These are phyloP conservation scores for Termitomyces titanicus DNA, from an alignment of 768 basidiomycete genomes.

Conservation along the genomic window DNA sequence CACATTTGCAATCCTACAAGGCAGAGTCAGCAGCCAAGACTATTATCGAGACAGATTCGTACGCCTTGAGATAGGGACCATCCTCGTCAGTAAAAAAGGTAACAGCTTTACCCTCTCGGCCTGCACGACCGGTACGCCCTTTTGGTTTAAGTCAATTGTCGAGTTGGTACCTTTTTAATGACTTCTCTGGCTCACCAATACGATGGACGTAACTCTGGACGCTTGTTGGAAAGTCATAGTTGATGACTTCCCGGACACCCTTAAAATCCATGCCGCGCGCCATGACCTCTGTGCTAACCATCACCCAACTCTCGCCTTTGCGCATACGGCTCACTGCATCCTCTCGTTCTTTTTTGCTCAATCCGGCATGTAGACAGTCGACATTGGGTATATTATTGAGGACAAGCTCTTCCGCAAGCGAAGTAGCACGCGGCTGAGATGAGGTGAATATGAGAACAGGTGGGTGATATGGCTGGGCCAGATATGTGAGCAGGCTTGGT, in stretches of 20 bases:
- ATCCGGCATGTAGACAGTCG: slow-evolving; percentile 87
- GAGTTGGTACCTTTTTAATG: neutral
- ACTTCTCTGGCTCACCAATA: slow-evolving; percentile 55
- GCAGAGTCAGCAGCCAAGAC: slow-evolving; percentile 1
- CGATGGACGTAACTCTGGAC: slow-evolving; percentile 96
- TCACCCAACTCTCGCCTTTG: slow-evolving; percentile 87
- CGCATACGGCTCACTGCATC: slow-evolving; percentile 84
- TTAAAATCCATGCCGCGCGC: slow-evolving; percentile 98
- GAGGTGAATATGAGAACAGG: slow-evolving; percentile 91
- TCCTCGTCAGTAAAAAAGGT: slow-evolving; percentile 97
- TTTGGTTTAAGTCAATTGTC: neutral
- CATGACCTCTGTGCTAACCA: slow-evolving; percentile 97
- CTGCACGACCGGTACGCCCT: slow-evolving; percentile 95
- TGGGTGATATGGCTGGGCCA: slow-evolving; percentile 81
- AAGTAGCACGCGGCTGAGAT: slow-evolving; percentile 80
- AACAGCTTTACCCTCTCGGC: slow-evolving; percentile 86
- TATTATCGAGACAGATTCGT: slow-evolving; percentile 20
- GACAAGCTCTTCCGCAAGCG: slow-evolving; percentile 77
- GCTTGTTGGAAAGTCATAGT: slow-evolving; percentile 95
- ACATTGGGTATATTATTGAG: slow-evolving; percentile 78
- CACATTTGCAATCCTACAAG: slow-evolving; percentile 89
- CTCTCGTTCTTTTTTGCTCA: slow-evolving; percentile 85
- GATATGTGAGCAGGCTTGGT: slow-evolving; percentile 77
- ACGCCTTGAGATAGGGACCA: slow-evolving; percentile 88
- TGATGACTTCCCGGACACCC: slow-evolving; percentile 90